Evolutionary conservation across 1,284 basidiomycete genomes (phyloP), one percentile per base, ranked within the genome.

Genomic region (Ganoderma leucocontextum): DNA sequence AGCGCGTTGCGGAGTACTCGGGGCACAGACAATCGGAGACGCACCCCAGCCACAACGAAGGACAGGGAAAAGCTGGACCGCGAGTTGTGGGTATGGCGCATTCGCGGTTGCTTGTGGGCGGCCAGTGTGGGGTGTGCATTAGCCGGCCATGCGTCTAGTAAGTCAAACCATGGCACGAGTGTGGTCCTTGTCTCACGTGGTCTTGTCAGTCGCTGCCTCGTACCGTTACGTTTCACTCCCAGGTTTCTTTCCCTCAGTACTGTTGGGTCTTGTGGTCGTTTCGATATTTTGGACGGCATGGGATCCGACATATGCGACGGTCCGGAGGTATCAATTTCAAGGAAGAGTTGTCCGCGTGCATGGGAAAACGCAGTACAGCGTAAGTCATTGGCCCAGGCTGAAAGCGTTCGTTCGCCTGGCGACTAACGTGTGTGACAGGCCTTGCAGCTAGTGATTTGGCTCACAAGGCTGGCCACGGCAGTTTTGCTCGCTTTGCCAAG

Each of bases 231-330:
- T 67, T 6, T 53, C 69, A 2, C 36, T 70, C 12, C 67, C 69
- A 19, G 17, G 29, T 29, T 53, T 53, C n/a, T 17, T 64, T 6
- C 36, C 60, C 4, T 77, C 77, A 12, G 35, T 69, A 2, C 78
- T 90, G 58, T 89, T 90, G 1, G n/a, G 82, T 12, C 33, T 91
- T 17, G 79, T 80, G 29, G 60, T 89, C 1, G 9, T 86, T 33
- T 92, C 92, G 17, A 74, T 93, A 33, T 73, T 90, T 13, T 94
- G 92, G 88, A 87, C 87, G 0, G 87, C 85, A 2, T 95, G 93
- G 93, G 89, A 95, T 75, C 93, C 92, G 7, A 92, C 91, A 19
- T 94, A 92, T 75, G 81, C 85, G 7, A 82, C 85, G 2, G 81
- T 87, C 63, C 84, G 85, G 70, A 84, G 82, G 71, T 88, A 90